A percentile compares a stretch with the other conserved stretches of the same genome.
These are phyloP conservation scores for Barnettozyma sp. DNA, from an alignment of 805 yeast species.

Conservation along the genomic window DNA sequence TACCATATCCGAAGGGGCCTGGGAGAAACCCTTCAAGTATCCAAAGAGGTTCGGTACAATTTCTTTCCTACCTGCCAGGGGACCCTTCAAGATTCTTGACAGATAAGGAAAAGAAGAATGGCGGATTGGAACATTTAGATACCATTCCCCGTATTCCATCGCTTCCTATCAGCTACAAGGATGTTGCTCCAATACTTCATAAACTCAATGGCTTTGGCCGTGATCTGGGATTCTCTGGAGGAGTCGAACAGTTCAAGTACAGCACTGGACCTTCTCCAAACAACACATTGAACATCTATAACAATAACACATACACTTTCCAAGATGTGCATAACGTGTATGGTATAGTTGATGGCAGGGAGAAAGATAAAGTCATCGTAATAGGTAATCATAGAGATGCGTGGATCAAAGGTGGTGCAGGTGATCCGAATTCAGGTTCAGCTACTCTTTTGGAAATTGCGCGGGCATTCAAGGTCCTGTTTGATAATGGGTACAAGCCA, in stretches of 20 bases:
- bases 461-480: constrained; percentile 47
- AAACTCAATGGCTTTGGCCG: constrained; percentile 54
- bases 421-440: constrained; percentile 73
- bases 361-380: constrained; percentile 47
- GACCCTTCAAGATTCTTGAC: constrained; percentile 57
- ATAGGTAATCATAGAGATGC: constrained; percentile 78
- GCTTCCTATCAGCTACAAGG: constrained; percentile 59
- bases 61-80: constrained; percentile 56
- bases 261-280: constrained; percentile 44
- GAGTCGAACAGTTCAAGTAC: constrained; percentile 38
- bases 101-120: constrained; percentile 49
- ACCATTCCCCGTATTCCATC: constrained; percentile 62
- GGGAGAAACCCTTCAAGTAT: constrained; percentile 72
- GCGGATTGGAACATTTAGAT: constrained; percentile 40
- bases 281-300: constrained; percentile 45
- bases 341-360: constrained; percentile 51
- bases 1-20: constrained; percentile 67
- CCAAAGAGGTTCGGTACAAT: constrained; percentile 71
- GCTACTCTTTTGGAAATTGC: constrained; percentile 60
- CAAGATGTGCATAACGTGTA: constrained; percentile 57
- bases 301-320: constrained; percentile 54
- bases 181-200: constrained; percentile 55
- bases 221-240: constrained; percentile 43
- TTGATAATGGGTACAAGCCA: constrained; percentile 58
- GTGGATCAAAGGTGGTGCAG: constrained; percentile 75